phyloP scores from a whole-genome alignment of 495 filamentous ascomycete species.

The Hypoxylon crocopeplum region DNA sequence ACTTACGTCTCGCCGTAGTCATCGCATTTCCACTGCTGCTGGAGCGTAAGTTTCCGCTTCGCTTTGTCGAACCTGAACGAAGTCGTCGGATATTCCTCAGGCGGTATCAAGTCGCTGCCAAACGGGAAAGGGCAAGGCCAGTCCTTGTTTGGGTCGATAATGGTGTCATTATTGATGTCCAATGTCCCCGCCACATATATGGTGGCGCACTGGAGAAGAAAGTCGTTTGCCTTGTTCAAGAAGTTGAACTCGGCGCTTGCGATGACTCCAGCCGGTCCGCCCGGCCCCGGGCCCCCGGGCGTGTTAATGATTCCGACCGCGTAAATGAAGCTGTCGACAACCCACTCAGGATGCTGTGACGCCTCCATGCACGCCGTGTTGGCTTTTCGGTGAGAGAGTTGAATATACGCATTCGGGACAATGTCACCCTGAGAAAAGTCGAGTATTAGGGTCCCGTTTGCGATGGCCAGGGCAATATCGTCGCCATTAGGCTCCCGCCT shows the following conservation, averaged over 20 bases:
- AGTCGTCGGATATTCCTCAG: slow-evolving; percentile 8
- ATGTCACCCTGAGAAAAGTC: slow-evolving; percentile 2
- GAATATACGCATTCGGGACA: slow-evolving; percentile 1
- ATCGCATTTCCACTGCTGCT: slow-evolving; percentile 3
- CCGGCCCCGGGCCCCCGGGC: neutral
- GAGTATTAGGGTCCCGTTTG: slow-evolving; percentile 5
- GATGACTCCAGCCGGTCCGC: neutral
- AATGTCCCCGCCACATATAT: neutral
- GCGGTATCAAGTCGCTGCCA: neutral
- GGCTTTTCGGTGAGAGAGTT: slow-evolving; percentile 3
- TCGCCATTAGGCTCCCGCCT: neutral
- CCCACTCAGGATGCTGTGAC: slow-evolving; percentile 4
- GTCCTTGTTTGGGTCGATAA: slow-evolving; percentile 3
- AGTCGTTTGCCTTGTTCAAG: slow-evolving; percentile 13
- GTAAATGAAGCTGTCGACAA: slow-evolving; percentile 1
- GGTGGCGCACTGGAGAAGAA: neutral
- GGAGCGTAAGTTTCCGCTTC: neutral
- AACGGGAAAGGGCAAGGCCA: slow-evolving; percentile 4
- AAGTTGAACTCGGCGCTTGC: slow-evolving; percentile 5
- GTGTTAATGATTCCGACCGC: neutral
- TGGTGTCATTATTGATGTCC: slow-evolving; percentile 1
- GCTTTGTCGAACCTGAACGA: slow-evolving; percentile 10
- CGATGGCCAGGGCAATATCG: slow-evolving; percentile 2
- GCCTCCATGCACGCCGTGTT: slow-evolving; percentile 3
- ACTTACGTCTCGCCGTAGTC: neutral